phyloP scores from a whole-genome alignment of 805 yeast species.

The Clavispora asparagi region DNA sequence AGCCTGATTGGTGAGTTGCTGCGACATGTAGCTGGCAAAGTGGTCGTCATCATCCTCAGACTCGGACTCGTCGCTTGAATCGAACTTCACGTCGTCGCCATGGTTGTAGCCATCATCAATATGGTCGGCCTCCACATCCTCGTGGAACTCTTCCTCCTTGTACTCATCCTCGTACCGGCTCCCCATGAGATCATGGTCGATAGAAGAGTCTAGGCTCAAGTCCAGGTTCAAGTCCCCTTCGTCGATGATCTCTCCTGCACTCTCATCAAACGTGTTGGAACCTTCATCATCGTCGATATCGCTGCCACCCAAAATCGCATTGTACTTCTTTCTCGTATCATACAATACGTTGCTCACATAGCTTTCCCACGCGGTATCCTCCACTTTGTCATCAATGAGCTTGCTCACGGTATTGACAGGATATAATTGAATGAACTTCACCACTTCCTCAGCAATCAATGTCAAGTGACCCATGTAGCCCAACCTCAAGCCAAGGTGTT shows the following conservation, averaged over 20 bases:
- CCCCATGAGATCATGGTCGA: constrained; percentile 26
- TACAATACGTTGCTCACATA: constrained; percentile 80
- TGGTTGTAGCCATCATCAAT: constrained; percentile 6
- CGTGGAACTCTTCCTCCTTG: constrained; percentile 16
- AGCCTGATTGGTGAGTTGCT: constrained; percentile 57
- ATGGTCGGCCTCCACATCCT: constrained; percentile 10
- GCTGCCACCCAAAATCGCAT: constrained; percentile 83
- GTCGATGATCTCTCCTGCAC: constrained; percentile 34
- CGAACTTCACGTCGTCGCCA: constrained; percentile 2
- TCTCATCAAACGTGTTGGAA: constrained; percentile 24
- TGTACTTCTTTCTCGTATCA: constrained; percentile 90
- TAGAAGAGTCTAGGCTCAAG: constrained; percentile 25
- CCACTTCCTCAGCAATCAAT: constrained; percentile 28
- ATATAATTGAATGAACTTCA: constrained; percentile 29
- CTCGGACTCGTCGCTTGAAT: constrained; percentile 26
- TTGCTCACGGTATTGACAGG: constrained; percentile 35
- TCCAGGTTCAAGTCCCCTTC: constrained; percentile 26
- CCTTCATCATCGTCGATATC: constrained; percentile 36
- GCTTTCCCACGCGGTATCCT: constrained; percentile 60
- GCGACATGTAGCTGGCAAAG: constrained; percentile 71
- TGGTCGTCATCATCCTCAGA: constrained; percentile 46
- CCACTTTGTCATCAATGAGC: constrained; percentile 32
- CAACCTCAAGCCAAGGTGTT: constrained; percentile 22
- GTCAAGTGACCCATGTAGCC: constrained; percentile 31
- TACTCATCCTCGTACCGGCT: constrained; percentile 23